Base-by-base conservation (phyloP, 768 basidiomycete genomes). In the Cystobasidium tubakii region DNA sequence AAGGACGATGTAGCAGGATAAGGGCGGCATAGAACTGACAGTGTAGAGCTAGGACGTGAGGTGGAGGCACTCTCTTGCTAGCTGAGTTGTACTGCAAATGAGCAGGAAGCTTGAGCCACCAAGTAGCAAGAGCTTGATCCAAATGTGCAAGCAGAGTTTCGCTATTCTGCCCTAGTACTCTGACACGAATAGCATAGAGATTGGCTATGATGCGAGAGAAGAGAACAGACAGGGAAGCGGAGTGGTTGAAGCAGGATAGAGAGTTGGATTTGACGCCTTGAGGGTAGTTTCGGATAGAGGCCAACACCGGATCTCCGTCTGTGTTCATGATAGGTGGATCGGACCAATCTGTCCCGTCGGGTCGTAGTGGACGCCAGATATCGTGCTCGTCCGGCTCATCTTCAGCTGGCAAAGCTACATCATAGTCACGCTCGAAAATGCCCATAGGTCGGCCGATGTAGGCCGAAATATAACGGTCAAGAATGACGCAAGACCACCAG, bases 301-400 rank as follows among this genome's bases (percentile, higher is more conserved):
- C 71, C 63, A 36, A 73, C 19, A 71, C 69, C 25, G 43, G 43
- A 62, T 75, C 75, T 62, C 27, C 62, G 9, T 34, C 39, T 13
- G 54, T 57, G 21, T 62, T 42, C 71, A 64, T 73, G 71, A 73
- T 57, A 17, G 78, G 70, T 15, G 75, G 71, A 15, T 44, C 36
- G n/a, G 54, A 69, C 73, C 73, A 79, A 34, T 79, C 77, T 27
- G 77, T 76, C 2, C 78, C 78, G 53, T 78, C 77, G 27, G 77
- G 72, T 17, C 79, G 79, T 23, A 75, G 66, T 7, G 77, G 78
- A 9, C 75, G 65, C 81, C 80, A 81, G 31, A 78, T 76, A 57
- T 81, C 80, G 50, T 77, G 74, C 75, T 81, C 81, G 76, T 81
- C 80, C 0, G 79, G 79, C 53, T 79, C 79, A 74, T 79, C 77